Evolutionary conservation across 305 asterid species (phyloP), one percentile per base, ranked within the genome.

Genomic region (Rubia balearica): DNA sequence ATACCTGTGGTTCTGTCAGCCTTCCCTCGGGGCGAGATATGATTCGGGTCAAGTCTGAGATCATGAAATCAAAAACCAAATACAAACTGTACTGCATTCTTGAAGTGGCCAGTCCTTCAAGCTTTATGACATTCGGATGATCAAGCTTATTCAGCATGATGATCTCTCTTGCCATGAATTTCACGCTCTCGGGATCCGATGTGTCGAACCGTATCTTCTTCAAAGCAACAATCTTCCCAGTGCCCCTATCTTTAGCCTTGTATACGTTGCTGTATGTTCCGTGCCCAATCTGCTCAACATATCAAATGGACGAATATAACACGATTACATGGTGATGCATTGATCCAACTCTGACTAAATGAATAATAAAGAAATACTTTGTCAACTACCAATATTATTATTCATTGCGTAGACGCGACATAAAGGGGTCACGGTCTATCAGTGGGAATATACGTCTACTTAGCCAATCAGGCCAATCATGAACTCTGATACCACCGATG

Each of bases 241-340:
- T 89, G 0, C 70, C 57, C 76, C 85, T 90, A 38, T 89, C 91
- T 64, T 77, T 76, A 16, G 96, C 96, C 77, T 89, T 91, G 56
- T 91, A 91, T 74, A 91, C 97, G 75, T 88, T 89, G 79, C 97
- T 91, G 73, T 89, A 91, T 30, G 96, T 91, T 68, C 96, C 96
- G 10, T 84, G 88, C 11, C 97, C 97, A 27, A 87, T 76, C 97
- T 91, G 85, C 75, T 75, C 51, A 24, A 12, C 0, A 51, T 14
- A 41, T 40, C 36, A 22, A 4, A 6, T 3, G 2, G 4, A 10
- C 16, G 16, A 2, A 46, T 13, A 6, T 13, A 16, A 49, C 56
- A 49, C 16, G 8, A 51, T 6, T 1, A 51, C 59, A 48, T 12
- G 55, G 16, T 14, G 19, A 48, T 48, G 55, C 0, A 48, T 7